phyloP scores from a whole-genome alignment of 2,329 filamentous ascomycete genomes.

The Alternaria sp. region DNA sequence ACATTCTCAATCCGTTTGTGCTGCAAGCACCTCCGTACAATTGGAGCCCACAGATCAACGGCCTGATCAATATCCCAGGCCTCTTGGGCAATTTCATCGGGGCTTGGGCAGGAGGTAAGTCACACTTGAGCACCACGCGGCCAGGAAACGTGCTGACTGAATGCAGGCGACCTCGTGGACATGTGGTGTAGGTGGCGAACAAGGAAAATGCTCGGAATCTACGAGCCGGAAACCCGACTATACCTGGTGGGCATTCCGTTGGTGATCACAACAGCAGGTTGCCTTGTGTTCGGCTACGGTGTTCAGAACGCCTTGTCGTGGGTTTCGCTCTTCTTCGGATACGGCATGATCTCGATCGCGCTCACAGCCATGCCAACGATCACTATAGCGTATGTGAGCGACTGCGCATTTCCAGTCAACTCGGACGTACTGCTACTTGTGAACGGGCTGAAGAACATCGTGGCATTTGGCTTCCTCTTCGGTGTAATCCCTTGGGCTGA shows the following conservation, averaged over 20 bases:
- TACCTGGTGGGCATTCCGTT: conserved; percentile 51
- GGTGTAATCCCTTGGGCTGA: conserved; percentile 54
- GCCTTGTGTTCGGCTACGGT: conserved; percentile 55
- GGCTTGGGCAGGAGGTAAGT: conserved; percentile 46
- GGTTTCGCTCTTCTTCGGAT: conserved; percentile 55
- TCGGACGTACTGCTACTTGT: conserved; percentile 48
- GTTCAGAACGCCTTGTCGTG: conserved; percentile 52
- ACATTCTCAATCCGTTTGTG: conserved; percentile 50
- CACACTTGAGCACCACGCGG: neutral
- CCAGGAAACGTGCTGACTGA: neutral
- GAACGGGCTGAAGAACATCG: conserved; percentile 55
- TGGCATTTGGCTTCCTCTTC: conserved; percentile 57
- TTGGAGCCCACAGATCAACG: conserved; percentile 46
- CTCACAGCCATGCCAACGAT: conserved; percentile 45
- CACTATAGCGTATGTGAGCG: conserved; percentile 55
- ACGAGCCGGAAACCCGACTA: conserved; percentile 55
- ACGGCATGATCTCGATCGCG: conserved; percentile 55
- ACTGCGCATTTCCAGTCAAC: conserved; percentile 48
- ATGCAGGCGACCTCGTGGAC: conserved; percentile 52
- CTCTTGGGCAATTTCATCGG: conserved; percentile 54
- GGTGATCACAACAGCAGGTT: conserved; percentile 52
- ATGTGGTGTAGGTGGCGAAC: conserved; percentile 51
- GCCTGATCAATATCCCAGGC: conserved; percentile 51
- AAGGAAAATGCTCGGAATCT: conserved; percentile 52
- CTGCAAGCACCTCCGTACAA: conserved; percentile 50